Conservation (phyloP, 345 rosid genomes). For the Moricandia moricandioides region DNA sequence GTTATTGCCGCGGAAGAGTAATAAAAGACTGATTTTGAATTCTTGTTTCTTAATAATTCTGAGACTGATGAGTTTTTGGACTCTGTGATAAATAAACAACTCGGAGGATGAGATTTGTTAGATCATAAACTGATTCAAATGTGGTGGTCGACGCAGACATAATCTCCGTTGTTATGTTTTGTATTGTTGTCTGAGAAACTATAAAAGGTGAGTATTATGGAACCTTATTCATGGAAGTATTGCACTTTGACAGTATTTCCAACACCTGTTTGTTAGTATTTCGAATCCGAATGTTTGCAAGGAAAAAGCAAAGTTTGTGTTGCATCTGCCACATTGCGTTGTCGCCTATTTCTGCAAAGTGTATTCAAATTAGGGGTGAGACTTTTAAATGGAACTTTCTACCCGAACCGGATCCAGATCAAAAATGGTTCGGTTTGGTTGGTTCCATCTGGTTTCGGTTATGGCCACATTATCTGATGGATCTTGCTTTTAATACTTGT, state of each 20-base stretch:
- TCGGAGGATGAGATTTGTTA: neutral
- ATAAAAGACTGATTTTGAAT: neutral
- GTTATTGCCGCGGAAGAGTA: neutral
- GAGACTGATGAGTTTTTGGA: neutral
- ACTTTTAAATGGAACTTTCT: too few species aligned
- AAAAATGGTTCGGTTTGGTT: too few species aligned
- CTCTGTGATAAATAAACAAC: neutral
- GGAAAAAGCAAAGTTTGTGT: neutral
- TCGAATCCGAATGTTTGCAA: neutral
- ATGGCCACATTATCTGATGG: too few species aligned
- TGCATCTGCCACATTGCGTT: neutral
- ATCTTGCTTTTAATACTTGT: too few species aligned
- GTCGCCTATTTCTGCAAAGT: neutral
- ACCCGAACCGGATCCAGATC: too few species aligned
- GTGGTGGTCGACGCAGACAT: constrained; percentile 14
- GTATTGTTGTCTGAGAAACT: neutral
- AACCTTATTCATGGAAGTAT: neutral
- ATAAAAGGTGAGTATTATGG: neutral
- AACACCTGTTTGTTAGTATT: neutral
- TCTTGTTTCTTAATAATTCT: neutral
- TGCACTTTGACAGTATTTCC: neutral
- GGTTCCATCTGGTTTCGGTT: too few species aligned
- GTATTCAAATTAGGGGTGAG: too few species aligned
- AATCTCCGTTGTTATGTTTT: neutral
- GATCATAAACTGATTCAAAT: neutral